Percentiles rank a stretch among this genome's conserved stretches.
These are phyloP conservation scores for Epipyxis sp. DNA, from an alignment of 108 stramenopile species.

Conservation along the genomic window DNA sequence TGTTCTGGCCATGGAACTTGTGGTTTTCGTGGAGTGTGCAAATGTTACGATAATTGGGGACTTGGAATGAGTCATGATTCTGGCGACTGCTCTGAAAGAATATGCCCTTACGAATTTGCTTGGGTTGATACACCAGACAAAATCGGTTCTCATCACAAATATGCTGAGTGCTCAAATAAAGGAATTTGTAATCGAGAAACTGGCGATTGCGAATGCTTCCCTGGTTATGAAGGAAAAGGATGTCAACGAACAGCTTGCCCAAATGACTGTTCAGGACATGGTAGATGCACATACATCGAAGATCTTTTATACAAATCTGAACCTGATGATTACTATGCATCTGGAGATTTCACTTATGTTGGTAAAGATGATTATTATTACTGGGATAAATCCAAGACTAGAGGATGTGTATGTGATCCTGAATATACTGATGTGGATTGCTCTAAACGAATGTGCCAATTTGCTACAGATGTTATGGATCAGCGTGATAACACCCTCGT, in stretches of 20 bases:
- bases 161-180: slow-evolving; percentile 68
- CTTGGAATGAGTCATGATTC: slow-evolving; percentile 17
- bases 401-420: slow-evolving; percentile 59
- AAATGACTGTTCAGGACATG: slow-evolving; percentile 64
- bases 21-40: slow-evolving; percentile 34
- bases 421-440: slow-evolving; percentile 73
- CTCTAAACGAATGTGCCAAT: slow-evolving; percentile 69
- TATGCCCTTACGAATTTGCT: slow-evolving; percentile 43
- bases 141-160: slow-evolving; percentile 14
- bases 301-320: slow-evolving; percentile 9
- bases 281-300: slow-evolving; percentile 48
- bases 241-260: slow-evolving; percentile 67
- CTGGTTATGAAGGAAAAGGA: slow-evolving; percentile 74
- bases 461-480: slow-evolving; percentile 55
- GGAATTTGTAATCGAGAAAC: slow-evolving; percentile 68
- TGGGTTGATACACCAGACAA: slow-evolving; percentile 41
- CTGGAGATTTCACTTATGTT: slow-evolving; percentile 13
- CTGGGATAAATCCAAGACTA: slow-evolving; percentile 47
- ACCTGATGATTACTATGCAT: slow-evolving; percentile 3
- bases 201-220: slow-evolving; percentile 71
- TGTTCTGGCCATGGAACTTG: slow-evolving; percentile 64
- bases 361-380: slow-evolving; percentile 38
- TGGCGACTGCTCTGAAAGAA: slow-evolving; percentile 30
- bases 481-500: not conserved
- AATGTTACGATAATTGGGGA: slow-evolving; percentile 34